A percentile compares a stretch with the other conserved stretches of the same genome.
These are phyloP conservation scores for Viola odorata DNA, from an alignment of 345 rosid species.

Conservation along the genomic window DNA sequence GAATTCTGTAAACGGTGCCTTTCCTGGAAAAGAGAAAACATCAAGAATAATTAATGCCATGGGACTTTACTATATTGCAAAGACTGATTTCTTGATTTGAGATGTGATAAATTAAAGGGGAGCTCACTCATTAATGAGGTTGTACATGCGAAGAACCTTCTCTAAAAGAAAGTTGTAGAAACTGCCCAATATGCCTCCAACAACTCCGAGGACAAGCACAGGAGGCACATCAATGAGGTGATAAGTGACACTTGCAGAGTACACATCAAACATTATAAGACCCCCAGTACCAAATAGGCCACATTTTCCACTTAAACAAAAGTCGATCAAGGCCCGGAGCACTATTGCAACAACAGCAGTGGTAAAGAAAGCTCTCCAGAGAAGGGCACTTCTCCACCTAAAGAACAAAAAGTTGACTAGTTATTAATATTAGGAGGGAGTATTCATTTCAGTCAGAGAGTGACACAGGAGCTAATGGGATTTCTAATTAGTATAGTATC, in stretches of 20 bases:
- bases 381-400: slow-evolving; percentile 91
- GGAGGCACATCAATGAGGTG: slow-evolving; percentile 69
- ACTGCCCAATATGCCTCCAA: slow-evolving; percentile 89
- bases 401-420: slow-evolving; percentile 7
- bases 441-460: too few species aligned
- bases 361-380: slow-evolving; percentile 90
- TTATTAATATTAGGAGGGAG: not conserved
- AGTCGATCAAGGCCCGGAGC: slow-evolving; percentile 79
- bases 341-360: slow-evolving; percentile 83
- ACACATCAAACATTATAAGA: slow-evolving; percentile 77
- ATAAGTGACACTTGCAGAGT: slow-evolving; percentile 60
- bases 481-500: too few species aligned
- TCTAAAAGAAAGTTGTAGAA: slow-evolving; percentile 61
- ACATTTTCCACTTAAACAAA: slow-evolving; percentile 75
- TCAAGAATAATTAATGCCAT: slow-evolving; percentile 5
- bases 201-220: slow-evolving; percentile 70
- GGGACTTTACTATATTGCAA: slow-evolving; percentile 2
- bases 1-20: slow-evolving; percentile 47
- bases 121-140: slow-evolving; percentile 67
- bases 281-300: slow-evolving; percentile 95
- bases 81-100: slow-evolving; percentile 1
- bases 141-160: slow-evolving; percentile 69
- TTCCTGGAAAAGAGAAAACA: slow-evolving; percentile 44
- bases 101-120: not conserved
- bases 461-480: too few species aligned